Conservation (phyloP, 1,284 basidiomycete species). For the Puccinia polysora region DNA sequence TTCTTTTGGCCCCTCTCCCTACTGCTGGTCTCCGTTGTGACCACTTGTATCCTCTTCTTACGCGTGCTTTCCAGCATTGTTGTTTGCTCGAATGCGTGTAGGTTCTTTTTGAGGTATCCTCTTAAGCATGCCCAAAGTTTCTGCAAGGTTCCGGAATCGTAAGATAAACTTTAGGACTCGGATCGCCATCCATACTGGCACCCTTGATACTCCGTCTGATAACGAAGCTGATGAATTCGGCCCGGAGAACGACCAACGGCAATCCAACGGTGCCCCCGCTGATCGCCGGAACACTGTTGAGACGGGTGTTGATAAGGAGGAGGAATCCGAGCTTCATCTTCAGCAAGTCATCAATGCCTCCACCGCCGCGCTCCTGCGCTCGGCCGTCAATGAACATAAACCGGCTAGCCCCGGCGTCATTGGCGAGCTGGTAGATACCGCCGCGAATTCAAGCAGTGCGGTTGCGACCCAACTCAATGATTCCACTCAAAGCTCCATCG, state of each 20-base stretch:
- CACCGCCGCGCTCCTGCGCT: conserved; percentile 30
- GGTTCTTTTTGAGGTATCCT: no score
- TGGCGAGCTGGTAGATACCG: conserved; percentile 16
- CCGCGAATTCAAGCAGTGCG: not conserved
- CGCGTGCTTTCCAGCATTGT: no score
- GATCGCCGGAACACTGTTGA: conserved; percentile 47
- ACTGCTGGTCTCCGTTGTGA: no score
- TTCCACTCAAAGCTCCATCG: conserved; percentile 2
- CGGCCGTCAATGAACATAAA: conserved; percentile 17
- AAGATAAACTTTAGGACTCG: conserved; percentile 52
- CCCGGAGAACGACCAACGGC: conserved; percentile 44
- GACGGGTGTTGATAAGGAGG: conserved; percentile 53
- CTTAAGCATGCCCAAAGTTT: conserved; percentile 44
- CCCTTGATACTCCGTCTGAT: conserved; percentile 46
- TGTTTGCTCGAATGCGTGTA: no score
- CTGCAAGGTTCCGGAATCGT: conserved; percentile 52
- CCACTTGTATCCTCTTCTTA: no score
- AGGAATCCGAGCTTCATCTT: conserved; percentile 47
- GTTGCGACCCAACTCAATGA: not conserved
- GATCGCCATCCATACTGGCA: conserved; percentile 49
- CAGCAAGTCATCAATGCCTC: conserved; percentile 43
- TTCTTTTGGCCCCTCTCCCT: no score
- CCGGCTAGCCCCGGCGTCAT: conserved; percentile 27
- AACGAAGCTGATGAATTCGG: conserved; percentile 48
- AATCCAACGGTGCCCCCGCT: conserved; percentile 41